Base-by-base conservation (phyloP, 2,329 filamentous ascomycete genomes). In the Didymosphaeria variabile region DNA sequence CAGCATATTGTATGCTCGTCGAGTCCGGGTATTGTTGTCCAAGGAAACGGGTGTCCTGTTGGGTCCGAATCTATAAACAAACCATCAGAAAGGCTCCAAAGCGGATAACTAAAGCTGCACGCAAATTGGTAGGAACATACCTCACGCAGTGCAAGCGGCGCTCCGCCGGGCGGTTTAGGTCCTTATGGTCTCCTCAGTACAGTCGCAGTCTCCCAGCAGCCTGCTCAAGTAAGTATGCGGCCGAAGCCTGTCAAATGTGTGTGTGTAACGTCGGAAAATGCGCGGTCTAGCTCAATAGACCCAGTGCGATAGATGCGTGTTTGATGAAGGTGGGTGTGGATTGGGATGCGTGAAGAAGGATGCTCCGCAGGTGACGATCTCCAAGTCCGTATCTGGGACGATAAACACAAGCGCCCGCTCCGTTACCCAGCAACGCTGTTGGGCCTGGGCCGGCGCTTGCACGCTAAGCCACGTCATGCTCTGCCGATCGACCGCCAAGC, bases 71-170 rank as follows among this genome's bases (percentile, higher is more conserved):
- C 78, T 80, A 67, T n/a, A 26, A 31, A 44, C 45, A 51, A 57
- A 47, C 46, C 47, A 66, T 81, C 65, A 80, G 77, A 60, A 53
- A 67, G 60, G 55, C n/a, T 31, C 23, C 23, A 8, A 31, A 44
- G 51, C 36, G 36, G 5, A 45, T 26, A 5, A 36, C 2, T 1
- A 26, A 29, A 12, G 10, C 10, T 17, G 23, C 5, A 32, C 6
- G 15, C 26, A 45, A 31, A n/a, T 6, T n/a, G 8, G 15, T 53
- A 46, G 10, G 13, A 47, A 70, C 82, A 70, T 79, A 93, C 91
- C 90, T 93, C 90, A 89, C 90, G 89, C 90, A 92, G 88, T 86
- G 88, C 89, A 90, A 91, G 89, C 89, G 88, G 89, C 87, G 77
- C 70, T 85, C 86, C 88, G 90, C 90, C 90, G 90, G 91, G 90